These are phyloP conservation scores for Fraxinus velutina DNA, from an alignment of 305 asterid species.

Conservation along the genomic window DNA sequence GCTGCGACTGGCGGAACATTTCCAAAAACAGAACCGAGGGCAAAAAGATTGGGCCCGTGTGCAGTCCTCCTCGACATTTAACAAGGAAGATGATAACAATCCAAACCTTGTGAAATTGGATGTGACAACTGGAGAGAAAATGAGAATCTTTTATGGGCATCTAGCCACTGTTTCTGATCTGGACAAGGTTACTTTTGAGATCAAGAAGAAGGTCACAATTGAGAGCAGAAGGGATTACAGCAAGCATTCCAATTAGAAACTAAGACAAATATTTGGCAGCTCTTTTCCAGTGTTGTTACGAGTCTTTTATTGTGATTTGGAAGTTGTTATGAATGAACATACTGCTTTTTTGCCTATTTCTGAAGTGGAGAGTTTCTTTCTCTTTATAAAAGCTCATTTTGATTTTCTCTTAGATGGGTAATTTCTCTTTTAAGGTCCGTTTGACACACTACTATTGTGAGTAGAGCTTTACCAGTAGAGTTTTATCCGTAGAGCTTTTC, in stretches of 20 bases:
- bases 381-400: background rate
- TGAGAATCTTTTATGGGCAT: slow-evolving; percentile 74
- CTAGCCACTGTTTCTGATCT: slow-evolving; percentile 69
- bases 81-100: slow-evolving; percentile 71
- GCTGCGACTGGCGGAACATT: slow-evolving; percentile 53
- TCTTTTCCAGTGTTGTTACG: background rate
- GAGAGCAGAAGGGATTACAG: slow-evolving; percentile 52
- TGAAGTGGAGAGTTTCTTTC: background rate
- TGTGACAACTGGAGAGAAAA: slow-evolving; percentile 53
- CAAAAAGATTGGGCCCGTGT: slow-evolving; percentile 67
- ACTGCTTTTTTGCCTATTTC: background rate
- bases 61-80: slow-evolving; percentile 37
- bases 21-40: slow-evolving; percentile 61
- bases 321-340: background rate
- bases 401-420: background rate
- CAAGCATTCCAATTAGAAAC: slow-evolving; percentile 32
- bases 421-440: background rate
- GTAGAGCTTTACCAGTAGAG: no score
- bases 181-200: slow-evolving; percentile 72
- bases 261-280: background rate
- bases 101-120: slow-evolving; percentile 66
- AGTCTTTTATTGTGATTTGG: background rate
- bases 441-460: background rate
- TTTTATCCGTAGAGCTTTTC: background rate
- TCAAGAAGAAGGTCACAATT: slow-evolving; percentile 65